These are phyloP conservation scores for Penicillium angulare DNA, from an alignment of 495 filamentous ascomycete species.

Conservation along the genomic window DNA sequence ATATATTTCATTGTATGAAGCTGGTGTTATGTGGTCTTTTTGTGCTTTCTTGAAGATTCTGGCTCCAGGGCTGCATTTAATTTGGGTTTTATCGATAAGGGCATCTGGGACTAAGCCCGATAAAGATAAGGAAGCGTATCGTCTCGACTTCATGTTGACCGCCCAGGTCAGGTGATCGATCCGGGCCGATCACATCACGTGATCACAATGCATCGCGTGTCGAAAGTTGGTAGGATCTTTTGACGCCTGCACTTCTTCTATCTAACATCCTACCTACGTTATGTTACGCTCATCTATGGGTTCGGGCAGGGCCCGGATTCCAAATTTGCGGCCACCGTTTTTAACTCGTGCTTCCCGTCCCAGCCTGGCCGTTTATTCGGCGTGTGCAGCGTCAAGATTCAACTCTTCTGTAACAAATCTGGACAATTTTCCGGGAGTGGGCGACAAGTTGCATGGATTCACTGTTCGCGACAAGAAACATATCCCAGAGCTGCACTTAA, in stretches of 20 bases:
- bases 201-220: no score
- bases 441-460: constrained; percentile 89
- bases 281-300: constrained; percentile 40
- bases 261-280: neutral
- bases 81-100: no score
- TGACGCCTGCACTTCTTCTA: neutral
- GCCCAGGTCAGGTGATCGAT: no score
- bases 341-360: constrained; percentile 6
- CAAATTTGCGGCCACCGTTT: constrained; percentile 23
- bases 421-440: constrained; percentile 67
- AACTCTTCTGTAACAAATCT: constrained; percentile 71
- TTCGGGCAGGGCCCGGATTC: constrained; percentile 25
- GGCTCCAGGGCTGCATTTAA: no score
- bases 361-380: neutral
- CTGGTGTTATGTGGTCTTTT: no score
- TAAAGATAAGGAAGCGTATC: no score
- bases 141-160: no score
- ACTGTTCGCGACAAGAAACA: constrained; percentile 83
- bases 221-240: no score
- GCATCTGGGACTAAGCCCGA: no score
- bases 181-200: no score
- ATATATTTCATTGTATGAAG: no score
- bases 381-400: constrained; percentile 50
- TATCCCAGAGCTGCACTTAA: constrained; percentile 90
- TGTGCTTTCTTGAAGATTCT: no score